Evolutionary conservation across 2,329 filamentous ascomycete species (phyloP).

Genomic region (Colletotrichum lindemuthianum): DNA sequence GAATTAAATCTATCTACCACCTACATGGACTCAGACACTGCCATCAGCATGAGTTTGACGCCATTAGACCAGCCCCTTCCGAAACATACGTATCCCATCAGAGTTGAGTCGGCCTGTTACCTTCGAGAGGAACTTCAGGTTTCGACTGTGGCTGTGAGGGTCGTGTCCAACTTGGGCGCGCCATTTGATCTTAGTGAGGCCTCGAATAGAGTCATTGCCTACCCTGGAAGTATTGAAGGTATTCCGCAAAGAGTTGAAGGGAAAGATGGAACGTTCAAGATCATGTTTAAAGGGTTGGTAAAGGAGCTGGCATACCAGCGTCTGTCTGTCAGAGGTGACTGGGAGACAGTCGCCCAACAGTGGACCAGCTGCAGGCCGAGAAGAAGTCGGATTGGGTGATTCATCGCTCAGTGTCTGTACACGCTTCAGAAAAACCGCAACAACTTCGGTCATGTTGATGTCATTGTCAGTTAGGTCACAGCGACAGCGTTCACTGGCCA

Average conservation of each 20-base stretch:
- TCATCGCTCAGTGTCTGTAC: too few species aligned
- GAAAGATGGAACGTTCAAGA: slow-evolving; percentile 30
- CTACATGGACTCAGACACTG: slow-evolving; percentile 42
- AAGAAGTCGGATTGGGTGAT: too few species aligned
- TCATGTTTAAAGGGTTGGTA: slow-evolving; percentile 28
- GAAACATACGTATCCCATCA: slow-evolving; percentile 43
- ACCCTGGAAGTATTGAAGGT: slow-evolving; percentile 34
- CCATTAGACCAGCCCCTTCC: slow-evolving; percentile 45
- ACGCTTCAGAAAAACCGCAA: too few species aligned
- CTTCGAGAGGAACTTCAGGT: background rate
- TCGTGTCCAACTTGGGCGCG: slow-evolving; percentile 37
- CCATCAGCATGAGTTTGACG: slow-evolving; percentile 44
- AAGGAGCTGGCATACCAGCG: slow-evolving; percentile 39
- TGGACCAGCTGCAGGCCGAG: too few species aligned
- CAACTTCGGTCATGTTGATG: too few species aligned
- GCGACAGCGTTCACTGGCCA: too few species aligned
- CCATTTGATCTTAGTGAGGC: slow-evolving; percentile 41
- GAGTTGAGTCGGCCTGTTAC: slow-evolving; percentile 36
- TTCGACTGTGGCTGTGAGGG: slow-evolving; percentile 35
- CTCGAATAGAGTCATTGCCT: slow-evolving; percentile 40
- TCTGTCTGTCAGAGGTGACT: slow-evolving; percentile 28
- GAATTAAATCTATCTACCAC: slow-evolving; percentile 39
- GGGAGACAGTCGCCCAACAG: slow-evolving; percentile 24
- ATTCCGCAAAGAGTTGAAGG: slow-evolving; percentile 3
- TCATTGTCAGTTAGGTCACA: too few species aligned